Conservation (phyloP, 352 stramenopile species). For the Phytophthora tentaculata region DNA sequence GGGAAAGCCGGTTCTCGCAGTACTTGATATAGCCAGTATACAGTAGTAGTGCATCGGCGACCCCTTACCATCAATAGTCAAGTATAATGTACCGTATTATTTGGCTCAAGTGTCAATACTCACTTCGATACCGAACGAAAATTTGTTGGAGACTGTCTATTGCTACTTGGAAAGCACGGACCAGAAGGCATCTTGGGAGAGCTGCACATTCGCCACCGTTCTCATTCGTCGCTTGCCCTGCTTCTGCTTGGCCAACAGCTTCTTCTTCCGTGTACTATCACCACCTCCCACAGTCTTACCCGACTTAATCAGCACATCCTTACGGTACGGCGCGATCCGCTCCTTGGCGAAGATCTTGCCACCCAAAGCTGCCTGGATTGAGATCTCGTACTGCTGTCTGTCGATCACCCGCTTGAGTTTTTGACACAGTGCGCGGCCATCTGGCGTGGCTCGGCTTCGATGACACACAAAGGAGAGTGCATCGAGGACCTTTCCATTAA, state of each 20-base stretch:
- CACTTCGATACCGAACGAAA: too few species aligned
- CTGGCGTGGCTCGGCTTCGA: conserved; percentile 72
- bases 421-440: conserved; percentile 91
- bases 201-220: conserved; percentile 95
- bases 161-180: conserved; percentile 93
- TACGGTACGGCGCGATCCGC: conserved; percentile 96
- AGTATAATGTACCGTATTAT: too few species aligned
- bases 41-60: too few species aligned
- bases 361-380: conserved; percentile 97
- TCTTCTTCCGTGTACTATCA: conserved; percentile 98
- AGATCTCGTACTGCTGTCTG: conserved; percentile 98
- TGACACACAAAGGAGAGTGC: conserved; percentile 98
- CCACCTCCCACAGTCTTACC: conserved; percentile 97
- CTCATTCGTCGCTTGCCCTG: conserved; percentile 98
- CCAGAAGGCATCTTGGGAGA: conserved; percentile 98
- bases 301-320: conserved; percentile 96
- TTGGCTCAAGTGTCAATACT: too few species aligned
- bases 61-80: too few species aligned
- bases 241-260: conserved; percentile 99
- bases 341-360: conserved; percentile 97
- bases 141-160: too few species aligned
- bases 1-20: too few species aligned
- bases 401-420: conserved; percentile 97
- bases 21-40: too few species aligned
- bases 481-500: conserved; percentile 96